Evolutionary conservation across 208 protist genomes (phyloP), one percentile per base, ranked within the genome.

Genomic region (Acanthamoeba polyphaga): DNA sequence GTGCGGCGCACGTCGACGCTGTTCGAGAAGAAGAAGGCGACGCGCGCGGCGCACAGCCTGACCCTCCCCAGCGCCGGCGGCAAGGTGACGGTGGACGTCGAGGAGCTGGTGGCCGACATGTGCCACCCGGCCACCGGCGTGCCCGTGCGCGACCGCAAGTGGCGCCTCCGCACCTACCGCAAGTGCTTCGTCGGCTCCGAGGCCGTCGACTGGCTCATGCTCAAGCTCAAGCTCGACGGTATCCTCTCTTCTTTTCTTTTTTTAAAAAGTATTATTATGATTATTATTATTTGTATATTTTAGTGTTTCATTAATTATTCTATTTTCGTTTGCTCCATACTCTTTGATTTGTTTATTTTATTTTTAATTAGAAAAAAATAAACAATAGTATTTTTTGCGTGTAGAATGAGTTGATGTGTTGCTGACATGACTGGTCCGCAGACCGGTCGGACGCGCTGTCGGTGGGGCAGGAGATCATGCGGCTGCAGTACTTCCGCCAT

Each of bases 111-210:
- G 58, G 55, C 51, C 46, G 87, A 64, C 60, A 92, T 92, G 87
- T 17, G 29, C 8, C 43, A 43, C 55, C 87, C 87, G 7, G 55
- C 55, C 64, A 74, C 60, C 12, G 87, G 87, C 55, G 87, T 92
- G 34, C 43, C 64, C 29, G 87, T 92, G 22, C 29, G 46, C 27
- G 87, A 92, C 58, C 87, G 87, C 55, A 92, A 92, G 62, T 92
- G 62, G 51, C 87, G 62, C 64, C 87, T 92, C 27, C 29, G 46
- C 24, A 74, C 60, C 62, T 92, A 92, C 64, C 29, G 46, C 32
- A 92, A 92, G 43, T 92, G 87, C 62, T 92, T 92, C 32, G 87
- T 92, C 32, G 87, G 87, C n/a, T 92, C 51, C 58, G 87, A 92
- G 38, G 87, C 87, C 17, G 87, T 92, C 27, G 87, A 92, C 60